A percentile compares a stretch with the other conserved stretches of the same genome.
These are phyloP conservation scores for Vitis hybrid DNA, from an alignment of 177 flowering plant species.

Conservation along the genomic window DNA sequence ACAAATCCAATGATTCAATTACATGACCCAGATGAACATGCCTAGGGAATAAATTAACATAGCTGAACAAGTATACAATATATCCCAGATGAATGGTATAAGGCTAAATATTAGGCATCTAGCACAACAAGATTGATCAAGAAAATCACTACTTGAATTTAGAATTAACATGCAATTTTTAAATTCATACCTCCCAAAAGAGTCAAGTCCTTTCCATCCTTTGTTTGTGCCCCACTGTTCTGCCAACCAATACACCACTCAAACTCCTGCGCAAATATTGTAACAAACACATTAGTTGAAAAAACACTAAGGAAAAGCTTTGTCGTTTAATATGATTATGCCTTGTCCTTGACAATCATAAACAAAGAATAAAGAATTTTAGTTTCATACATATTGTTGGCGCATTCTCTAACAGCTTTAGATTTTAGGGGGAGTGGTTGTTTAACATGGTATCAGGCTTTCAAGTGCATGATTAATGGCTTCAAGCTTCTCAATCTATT, in stretches of 20 bases:
- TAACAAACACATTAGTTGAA: background rate
- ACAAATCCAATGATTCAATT: too few species aligned
- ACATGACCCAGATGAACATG: too few species aligned
- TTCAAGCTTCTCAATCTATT: too few species aligned
- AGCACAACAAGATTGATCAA: background rate
- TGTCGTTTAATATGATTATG: background rate
- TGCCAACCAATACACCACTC: constrained; percentile 70
- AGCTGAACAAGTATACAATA: too few species aligned
- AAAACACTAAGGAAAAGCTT: background rate
- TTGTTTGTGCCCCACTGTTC: constrained; percentile 43
- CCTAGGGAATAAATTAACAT: too few species aligned
- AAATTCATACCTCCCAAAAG: constrained; percentile 59
- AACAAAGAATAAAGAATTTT: background rate
- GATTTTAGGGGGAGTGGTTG: too few species aligned
- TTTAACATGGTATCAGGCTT: too few species aligned
- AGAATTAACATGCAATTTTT: background rate
- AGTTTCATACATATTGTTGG: too few species aligned
- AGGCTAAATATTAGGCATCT: background rate
- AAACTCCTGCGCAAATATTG: constrained; percentile 33
- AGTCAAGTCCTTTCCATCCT: constrained; percentile 41
- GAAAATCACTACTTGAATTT: background rate
- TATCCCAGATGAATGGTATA: too few species aligned
- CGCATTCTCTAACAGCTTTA: too few species aligned
- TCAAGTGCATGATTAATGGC: too few species aligned
- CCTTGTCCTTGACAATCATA: background rate